Base-by-base conservation (phyloP, 495 filamentous ascomycete genomes). In the Trichocladium uniseriatum region DNA sequence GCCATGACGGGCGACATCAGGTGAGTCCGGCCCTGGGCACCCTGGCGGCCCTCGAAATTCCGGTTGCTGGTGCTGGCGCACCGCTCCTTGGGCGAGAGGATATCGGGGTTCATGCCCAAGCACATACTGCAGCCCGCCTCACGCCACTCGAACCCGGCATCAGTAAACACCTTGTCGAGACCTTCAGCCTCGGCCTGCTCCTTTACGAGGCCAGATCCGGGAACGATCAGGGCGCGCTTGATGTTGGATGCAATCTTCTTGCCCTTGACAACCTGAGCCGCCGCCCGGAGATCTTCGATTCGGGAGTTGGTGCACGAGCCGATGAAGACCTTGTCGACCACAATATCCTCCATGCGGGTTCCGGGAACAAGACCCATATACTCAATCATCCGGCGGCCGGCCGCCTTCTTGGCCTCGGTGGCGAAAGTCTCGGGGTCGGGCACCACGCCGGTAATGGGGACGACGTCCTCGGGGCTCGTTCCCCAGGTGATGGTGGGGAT, bases 101-200 rank as follows among this genome's bases (percentile, higher is more conserved):
- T 95, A 67, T 98, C 92, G 0, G 92, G 89, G 73, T 98, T 98
- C 92, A 98, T 98, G 65, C 92, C 92, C 24, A 98, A 78, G 59
- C 92, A 98, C 92, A 98, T 98, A 45, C 84, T 90, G 74, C 92
- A 98, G 38, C 92, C 92, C 49, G 92, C 92, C 75, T 98, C 92
- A 50, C 92, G 79, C 91, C 91, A 97, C 64, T 98, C 92, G 48
- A 96, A 97, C 7, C 92, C 92, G 43, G 92, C 88, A 37, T 94
- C 87, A 16, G 70, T 63, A 66, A 98, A 98, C 55, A 95, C 84
- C 72, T 86, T 86, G 69, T 97, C 87, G 1, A 98, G 81, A 43
- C 90, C 89, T 65, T 98, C 92, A 0, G 77, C 66, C 67, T 98
- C 92, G 14, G 92, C 92, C 65, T 92, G 86, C 61, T 83, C 79